phyloP scores from a whole-genome alignment of 1,284 basidiomycete genomes.

The Melampsora americana region DNA sequence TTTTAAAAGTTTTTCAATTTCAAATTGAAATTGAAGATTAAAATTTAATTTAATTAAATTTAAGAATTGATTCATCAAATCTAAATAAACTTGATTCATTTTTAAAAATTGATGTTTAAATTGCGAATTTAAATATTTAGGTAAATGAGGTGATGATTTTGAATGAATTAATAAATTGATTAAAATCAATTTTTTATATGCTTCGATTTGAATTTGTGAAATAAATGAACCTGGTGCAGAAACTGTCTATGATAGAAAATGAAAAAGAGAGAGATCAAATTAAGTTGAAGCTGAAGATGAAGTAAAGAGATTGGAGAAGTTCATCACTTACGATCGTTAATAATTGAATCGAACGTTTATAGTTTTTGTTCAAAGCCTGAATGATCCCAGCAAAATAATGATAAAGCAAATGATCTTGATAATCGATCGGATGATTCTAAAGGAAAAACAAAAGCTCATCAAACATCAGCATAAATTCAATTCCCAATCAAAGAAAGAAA shows the following conservation, averaged over 20 bases:
- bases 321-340: conserved; percentile 23
- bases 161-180: conserved; percentile 28
- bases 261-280: background rate
- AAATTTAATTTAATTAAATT: background rate
- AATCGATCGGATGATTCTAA: conserved; percentile 33
- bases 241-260: conserved; percentile 17
- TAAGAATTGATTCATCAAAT: conserved; percentile 13
- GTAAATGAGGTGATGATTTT: conserved; percentile 10
- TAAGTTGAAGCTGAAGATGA: background rate
- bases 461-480: too few relatives aligned
- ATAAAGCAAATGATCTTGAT: conserved; percentile 43
- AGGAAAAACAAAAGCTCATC: background rate
- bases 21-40: background rate
- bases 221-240: conserved; percentile 36
- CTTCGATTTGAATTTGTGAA: conserved; percentile 41
- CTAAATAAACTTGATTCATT: background rate
- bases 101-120: conserved; percentile 24
- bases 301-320: background rate
- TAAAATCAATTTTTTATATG: conserved; percentile 35
- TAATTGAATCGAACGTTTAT: conserved; percentile 31
- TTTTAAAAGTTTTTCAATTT: background rate
- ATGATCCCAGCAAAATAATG: conserved; percentile 38
- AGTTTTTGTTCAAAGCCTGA: conserved; percentile 38
- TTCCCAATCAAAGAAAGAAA: conserved; percentile 1
- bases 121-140: conserved; percentile 26